Evolutionary conservation across 768 basidiomycete genomes (phyloP).

Genomic region (Leccinum arenicola): DNA sequence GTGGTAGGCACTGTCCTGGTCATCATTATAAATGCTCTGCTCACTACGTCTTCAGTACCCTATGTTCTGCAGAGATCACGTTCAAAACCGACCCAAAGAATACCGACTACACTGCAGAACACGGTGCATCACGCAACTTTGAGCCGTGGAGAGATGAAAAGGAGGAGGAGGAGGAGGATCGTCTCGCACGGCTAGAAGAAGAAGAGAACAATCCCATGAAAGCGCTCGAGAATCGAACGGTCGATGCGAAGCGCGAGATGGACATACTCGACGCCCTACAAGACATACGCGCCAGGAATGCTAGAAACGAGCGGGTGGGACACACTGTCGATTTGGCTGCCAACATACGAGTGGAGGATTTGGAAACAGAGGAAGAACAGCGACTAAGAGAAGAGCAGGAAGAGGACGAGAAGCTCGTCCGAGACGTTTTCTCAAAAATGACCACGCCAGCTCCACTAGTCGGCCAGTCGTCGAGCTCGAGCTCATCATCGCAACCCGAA

Average conservation of each 20-base stretch:
- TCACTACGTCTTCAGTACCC: slow-evolving; percentile 53
- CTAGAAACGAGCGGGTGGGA: slow-evolving; percentile 84
- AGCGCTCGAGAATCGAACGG: slow-evolving; percentile 86
- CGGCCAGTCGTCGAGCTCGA: slow-evolving; percentile 23
- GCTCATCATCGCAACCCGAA: slow-evolving; percentile 18
- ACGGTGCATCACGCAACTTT: slow-evolving; percentile 96
- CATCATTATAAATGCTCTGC: not conserved
- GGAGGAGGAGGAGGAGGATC: slow-evolving; percentile 78
- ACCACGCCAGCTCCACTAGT: slow-evolving; percentile 32
- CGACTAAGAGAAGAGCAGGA: slow-evolving; percentile 72
- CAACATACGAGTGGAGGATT: slow-evolving; percentile 60
- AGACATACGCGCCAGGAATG: slow-evolving; percentile 84
- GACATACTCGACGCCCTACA: slow-evolving; percentile 95
- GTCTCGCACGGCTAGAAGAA: slow-evolving; percentile 80
- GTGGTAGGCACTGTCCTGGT: slow-evolving; percentile 49
- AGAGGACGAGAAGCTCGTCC: slow-evolving; percentile 90
- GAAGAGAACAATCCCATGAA: slow-evolving; percentile 99
- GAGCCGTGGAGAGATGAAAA: slow-evolving; percentile 93
- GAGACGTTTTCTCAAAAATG: slow-evolving; percentile 82
- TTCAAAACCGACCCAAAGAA: slow-evolving; percentile 99
- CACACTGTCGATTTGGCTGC: slow-evolving; percentile 68
- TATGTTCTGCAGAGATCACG: slow-evolving; percentile 97
- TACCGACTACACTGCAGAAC: slow-evolving; percentile 90
- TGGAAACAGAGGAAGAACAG: slow-evolving; percentile 75
- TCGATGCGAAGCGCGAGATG: slow-evolving; percentile 96